Evolutionary conservation across 2,329 filamentous ascomycete species (phyloP), one percentile per base, ranked within the genome.

Genomic region (Ophiostoma fasciatum): DNA sequence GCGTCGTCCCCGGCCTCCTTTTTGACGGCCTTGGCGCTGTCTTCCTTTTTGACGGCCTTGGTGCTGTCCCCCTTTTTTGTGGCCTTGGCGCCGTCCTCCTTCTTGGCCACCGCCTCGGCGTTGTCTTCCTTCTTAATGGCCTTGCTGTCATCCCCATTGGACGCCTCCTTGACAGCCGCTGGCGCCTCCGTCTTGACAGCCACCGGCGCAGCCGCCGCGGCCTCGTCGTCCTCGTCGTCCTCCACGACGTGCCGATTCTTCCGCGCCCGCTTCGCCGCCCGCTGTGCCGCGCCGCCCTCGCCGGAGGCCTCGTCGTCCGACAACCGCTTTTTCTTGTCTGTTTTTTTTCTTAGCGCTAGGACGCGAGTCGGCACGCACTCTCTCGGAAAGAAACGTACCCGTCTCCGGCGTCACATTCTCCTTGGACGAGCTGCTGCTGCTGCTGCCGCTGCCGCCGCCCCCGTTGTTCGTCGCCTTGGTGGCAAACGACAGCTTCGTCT

Each of bases 401-500:
- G 58, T 56, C 18, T 52, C 51, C 4, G 57, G 47, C 45, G 56
- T 51, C 5, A 52, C 48, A 29, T 61, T 58, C 40, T 61, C 58
- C 36, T 61, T 59, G 6, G 48, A 44, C 32, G 40, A 27, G 18
- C 22, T 34, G 31, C 28, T 28, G 17, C 22, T 48, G 34, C 20
- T 34, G 46, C 33, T 44, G 52, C 49, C 19, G 20, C 23, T n/a
- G 6, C 27, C 7, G 17, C 14, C 22, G 20, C 15, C 15, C 7
- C n/a, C 27, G 48, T 15, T 33, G 46, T 29, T 43, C 53, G 48
- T 28, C 27, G 23, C 31, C 43, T 27, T 39, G 12, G 73, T 75
- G 25, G 75, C 74, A 51, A 93, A 93, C 0, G 79, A 69, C 27
- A 93, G 61, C 47, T 77, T 90, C 1, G 82, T 78, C 56, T 94